These are phyloP conservation scores for Phytophthora melonis DNA, from an alignment of 352 stramenopile genomes.

Conservation along the genomic window DNA sequence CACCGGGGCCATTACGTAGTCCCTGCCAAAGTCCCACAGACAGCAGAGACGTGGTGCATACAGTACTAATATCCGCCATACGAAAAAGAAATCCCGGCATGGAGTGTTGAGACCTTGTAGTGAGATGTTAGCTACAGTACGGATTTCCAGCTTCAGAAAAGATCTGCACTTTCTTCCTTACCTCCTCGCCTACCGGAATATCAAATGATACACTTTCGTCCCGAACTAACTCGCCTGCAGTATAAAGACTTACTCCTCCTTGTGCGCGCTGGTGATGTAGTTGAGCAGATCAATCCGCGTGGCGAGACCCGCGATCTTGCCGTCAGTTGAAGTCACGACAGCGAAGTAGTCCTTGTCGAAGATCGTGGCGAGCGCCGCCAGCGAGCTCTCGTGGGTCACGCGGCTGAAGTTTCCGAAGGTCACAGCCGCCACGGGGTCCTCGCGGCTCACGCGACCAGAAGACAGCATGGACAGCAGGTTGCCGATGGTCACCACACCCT, in stretches of 20 bases:
- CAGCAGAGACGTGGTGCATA: background rate
- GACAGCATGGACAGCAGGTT: constrained; percentile 95
- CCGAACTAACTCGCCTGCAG: background rate
- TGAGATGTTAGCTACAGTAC: constrained; percentile 2
- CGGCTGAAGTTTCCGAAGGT: constrained; percentile 96
- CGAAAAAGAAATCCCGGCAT: constrained; percentile 6
- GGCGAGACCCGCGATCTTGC: constrained; percentile 92
- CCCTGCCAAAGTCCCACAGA: background rate
- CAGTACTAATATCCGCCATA: constrained; percentile 1
- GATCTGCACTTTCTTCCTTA: background rate
- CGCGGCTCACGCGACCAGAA: constrained; percentile 80
- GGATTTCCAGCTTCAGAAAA: constrained; percentile 1
- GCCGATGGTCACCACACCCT: constrained; percentile 96
- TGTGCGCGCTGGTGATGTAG: constrained; percentile 84
- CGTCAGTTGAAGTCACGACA: constrained; percentile 83
- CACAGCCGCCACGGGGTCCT: constrained; percentile 85
- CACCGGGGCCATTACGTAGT: background rate
- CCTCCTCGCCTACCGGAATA: constrained; percentile 1
- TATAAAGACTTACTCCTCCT: constrained; percentile 25
- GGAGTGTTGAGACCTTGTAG: background rate
- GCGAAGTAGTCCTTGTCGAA: constrained; percentile 97
- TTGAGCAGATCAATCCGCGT: constrained; percentile 97
- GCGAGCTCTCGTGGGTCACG: constrained; percentile 86
- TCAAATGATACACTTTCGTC: constrained; percentile 11
- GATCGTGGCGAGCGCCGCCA: constrained; percentile 92